These are phyloP conservation scores for Capsella bursapastoris DNA, from an alignment of 345 rosid species.

Conservation along the genomic window DNA sequence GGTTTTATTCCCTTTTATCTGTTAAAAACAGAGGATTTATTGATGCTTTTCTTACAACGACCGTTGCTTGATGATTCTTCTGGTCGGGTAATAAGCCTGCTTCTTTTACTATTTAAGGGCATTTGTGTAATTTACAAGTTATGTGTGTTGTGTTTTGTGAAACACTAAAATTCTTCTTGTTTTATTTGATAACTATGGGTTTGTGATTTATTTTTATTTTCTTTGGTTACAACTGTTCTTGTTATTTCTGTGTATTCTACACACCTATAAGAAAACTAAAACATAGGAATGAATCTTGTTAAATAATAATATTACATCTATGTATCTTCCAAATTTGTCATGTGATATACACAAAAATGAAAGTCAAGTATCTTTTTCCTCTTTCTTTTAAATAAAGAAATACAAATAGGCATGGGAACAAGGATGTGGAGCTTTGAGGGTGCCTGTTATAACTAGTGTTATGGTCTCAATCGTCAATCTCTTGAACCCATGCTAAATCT, in stretches of 20 bases:
- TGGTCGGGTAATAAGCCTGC: slow-evolving; percentile 37
- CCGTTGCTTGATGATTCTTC: slow-evolving; percentile 11
- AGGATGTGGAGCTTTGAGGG: slow-evolving; percentile 7
- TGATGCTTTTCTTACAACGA: slow-evolving; percentile 15
- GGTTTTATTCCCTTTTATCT: slow-evolving; percentile 1
- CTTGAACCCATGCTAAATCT: slow-evolving; percentile 98
- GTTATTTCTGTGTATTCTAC: background rate
- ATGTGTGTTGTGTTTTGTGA: slow-evolving; percentile 32
- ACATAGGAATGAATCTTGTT: slow-evolving; percentile 27
- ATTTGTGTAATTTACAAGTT: slow-evolving; percentile 29
- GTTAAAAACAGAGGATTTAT: slow-evolving; percentile 30
- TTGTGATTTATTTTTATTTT: background rate
- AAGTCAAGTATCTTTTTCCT: slow-evolving; percentile 10
- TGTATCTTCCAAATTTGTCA: slow-evolving; percentile 30
- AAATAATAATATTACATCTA: slow-evolving; percentile 38
- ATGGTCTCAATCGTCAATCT: slow-evolving; percentile 66
- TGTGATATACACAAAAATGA: slow-evolving; percentile 47
- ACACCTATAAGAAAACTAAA: slow-evolving; percentile 1
- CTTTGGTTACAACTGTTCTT: background rate
- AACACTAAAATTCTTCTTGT: slow-evolving; percentile 16
- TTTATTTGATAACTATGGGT: slow-evolving; percentile 10
- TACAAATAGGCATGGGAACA: slow-evolving; percentile 32
- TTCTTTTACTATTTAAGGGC: slow-evolving; percentile 29
- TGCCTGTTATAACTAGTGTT: slow-evolving; percentile 19
- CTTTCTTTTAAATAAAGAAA: slow-evolving; percentile 18